Conservation (phyloP, 1,139 yeast genomes). For the Geotrichum reessii region DNA sequence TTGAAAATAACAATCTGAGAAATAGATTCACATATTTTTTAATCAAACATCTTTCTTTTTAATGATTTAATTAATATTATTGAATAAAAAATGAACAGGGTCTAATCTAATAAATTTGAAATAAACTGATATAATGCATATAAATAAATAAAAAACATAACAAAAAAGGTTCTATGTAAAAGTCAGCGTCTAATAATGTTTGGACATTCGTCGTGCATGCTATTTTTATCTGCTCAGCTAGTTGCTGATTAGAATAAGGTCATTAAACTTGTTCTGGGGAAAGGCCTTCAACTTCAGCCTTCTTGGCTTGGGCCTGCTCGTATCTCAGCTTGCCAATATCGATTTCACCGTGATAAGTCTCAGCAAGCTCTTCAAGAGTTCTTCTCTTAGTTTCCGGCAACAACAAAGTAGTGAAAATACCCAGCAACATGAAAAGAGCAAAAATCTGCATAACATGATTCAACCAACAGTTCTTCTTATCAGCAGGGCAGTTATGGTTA, state of each 20-base stretch:
- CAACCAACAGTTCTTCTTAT: constrained; percentile 63
- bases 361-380: constrained; percentile 77
- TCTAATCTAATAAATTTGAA: too few species aligned
- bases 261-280: constrained; percentile 7
- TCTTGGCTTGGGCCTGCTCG: constrained; percentile 5
- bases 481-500: constrained; percentile 64
- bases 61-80: too few species aligned
- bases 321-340: constrained; percentile 41
- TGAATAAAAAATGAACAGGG: too few species aligned
- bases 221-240: not conserved
- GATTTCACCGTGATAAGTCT: constrained; percentile 71
- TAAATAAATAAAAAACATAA: not conserved
- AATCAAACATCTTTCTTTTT: too few species aligned
- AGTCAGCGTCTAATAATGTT: not conserved
- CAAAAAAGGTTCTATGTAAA: not conserved
- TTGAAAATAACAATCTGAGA: too few species aligned
- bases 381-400: constrained; percentile 87
- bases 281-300: constrained; percentile 2
- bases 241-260: not conserved
- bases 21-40: too few species aligned
- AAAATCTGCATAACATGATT: constrained; percentile 90
- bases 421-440: constrained; percentile 82
- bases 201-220: not conserved
- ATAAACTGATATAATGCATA: not conserved
- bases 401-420: constrained; percentile 57